Evolutionary conservation across 768 basidiomycete genomes (phyloP), one percentile per base, ranked within the genome.

Genomic region (Xerocomellus intermedius): DNA sequence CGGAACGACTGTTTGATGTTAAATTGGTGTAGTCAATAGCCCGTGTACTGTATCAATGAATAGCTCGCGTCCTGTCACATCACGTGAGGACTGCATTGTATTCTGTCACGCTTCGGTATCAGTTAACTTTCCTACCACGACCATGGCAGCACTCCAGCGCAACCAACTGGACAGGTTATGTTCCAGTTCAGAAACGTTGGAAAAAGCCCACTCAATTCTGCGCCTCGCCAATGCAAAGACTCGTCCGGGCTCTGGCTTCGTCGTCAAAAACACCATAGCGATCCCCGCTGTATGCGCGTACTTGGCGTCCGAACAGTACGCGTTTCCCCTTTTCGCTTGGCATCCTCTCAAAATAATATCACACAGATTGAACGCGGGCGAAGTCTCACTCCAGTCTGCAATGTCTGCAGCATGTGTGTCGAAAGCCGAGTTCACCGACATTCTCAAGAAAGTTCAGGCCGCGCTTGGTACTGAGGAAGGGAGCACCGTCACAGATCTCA

Each of bases 291-390:
- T 70, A 32, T 73, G 67, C 54, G 70, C 70, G 22, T 67, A 67
- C 48, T 52, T 72, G 3, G 70, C 70, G 14, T 72, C 70, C 13
- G 62, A 72, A 61, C 62, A 60, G 70, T 72, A 50, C 59, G 70
- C 48, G 43, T 46, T 26, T 35, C 9, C 35, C 35, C 14, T 13
- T 41, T 4, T 53, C 19, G 0, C 4, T 2, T 2, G 12, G 5
- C 16, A 10, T 17, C 3, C 43, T 48, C 32, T 33, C 26, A 44
- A 6, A n/a, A 1, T 37, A 22, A 42, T 8, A 8, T 9, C 2
- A 26, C 24, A 22, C 41, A 71, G 69, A 28, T 39, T 70, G 19
- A 72, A 68, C 38, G 55, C 58, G 19, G 55, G 50, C 32, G 70
- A 71, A n/a, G 68, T 72, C 8, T 64, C 71, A 5, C 60, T 67